Percentiles rank a stretch among this genome's conserved stretches.
These are phyloP conservation scores for Fusarium sp. DNA, from an alignment of 2,329 filamentous ascomycete genomes.

Conservation along the genomic window DNA sequence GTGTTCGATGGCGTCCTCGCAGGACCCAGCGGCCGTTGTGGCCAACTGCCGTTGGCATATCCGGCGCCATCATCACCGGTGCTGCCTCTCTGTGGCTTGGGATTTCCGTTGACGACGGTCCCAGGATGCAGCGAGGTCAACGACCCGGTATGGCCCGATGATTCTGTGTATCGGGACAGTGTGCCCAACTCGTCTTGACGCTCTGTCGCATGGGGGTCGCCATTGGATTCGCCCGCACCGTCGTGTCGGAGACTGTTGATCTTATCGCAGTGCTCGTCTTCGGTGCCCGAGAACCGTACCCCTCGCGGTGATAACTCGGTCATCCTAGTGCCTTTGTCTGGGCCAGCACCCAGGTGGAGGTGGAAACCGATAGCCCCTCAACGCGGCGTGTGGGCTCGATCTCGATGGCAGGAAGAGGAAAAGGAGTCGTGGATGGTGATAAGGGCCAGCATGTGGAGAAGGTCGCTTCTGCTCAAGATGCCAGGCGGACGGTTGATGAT, in stretches of 20 bases:
- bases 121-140: slow-evolving; percentile 56
- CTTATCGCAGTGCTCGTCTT: slow-evolving; percentile 59
- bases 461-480: slow-evolving; percentile 27
- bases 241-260: slow-evolving; percentile 53
- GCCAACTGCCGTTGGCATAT: slow-evolving; percentile 55
- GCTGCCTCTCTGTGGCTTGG: slow-evolving; percentile 54
- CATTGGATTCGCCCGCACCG: slow-evolving; percentile 40
- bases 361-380: slow-evolving; percentile 37
- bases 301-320: slow-evolving; percentile 65
- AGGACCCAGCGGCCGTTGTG: slow-evolving; percentile 75
- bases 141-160: slow-evolving; percentile 53
- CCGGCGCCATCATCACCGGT: slow-evolving; percentile 44
- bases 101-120: slow-evolving; percentile 55
- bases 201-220: slow-evolving; percentile 60
- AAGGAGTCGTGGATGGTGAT: slow-evolving; percentile 6
- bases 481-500: slow-evolving; percentile 30
- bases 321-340: slow-evolving; percentile 42
- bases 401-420: slow-evolving; percentile 16
- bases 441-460: slow-evolving; percentile 19
- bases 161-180: slow-evolving; percentile 58
- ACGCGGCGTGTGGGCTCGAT: slow-evolving; percentile 30
- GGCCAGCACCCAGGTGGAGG: slow-evolving; percentile 29
- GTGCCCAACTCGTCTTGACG: slow-evolving; percentile 61
- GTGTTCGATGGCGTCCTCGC: slow-evolving; percentile 82
- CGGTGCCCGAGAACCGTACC: slow-evolving; percentile 67